Base-by-base conservation (phyloP, 768 basidiomycete species). In the Agaricus blazei region DNA sequence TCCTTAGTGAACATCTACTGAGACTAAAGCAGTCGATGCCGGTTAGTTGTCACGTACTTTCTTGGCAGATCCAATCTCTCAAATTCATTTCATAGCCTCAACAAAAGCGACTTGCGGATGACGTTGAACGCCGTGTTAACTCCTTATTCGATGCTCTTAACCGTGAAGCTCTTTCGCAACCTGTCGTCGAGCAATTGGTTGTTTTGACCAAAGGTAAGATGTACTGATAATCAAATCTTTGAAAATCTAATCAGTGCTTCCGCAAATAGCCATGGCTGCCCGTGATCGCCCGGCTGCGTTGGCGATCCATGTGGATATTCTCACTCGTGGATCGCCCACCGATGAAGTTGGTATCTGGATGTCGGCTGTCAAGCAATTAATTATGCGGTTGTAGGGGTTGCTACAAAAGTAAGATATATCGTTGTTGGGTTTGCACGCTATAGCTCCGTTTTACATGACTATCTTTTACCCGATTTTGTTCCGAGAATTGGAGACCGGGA, bases 61-160 rank as follows among this genome's bases (percentile, higher is more conserved):
- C n/a, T 23, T 48, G 28, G 51, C 36, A 59, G 27, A 64, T 51
- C 3, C 42, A 38, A 9, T 45, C 4, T 27, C 12, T 15, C 9
- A 31, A 19, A 24, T 48, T 31, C 34, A 50, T 34, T 24, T 28
- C 54, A 9, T 65, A 93, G 90, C 79, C 88, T 4, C 83, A 87
- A 63, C 88, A 95, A 74, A 88, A 87, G 67, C 85, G 90, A 34
- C 76, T 94, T 60, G 84, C 83, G 0, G 92, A 93, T 49, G 94
- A 96, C 62, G 79, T 94, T 4, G 93, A 95, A 66, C 81, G 92
- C 19, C 80, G 95, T 31, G 76, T 96, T 62, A 93, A 87, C 64
- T 80, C 85, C 0, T 70, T 98, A 44, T 97, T 95, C 63, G 95
- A 97, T 65, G 87, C 85, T n/a, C 71, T 98, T 62, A 97, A 98